Evolutionary conservation across 257 asterid genomes (phyloP).

Genomic region (Petunia secreta): DNA sequence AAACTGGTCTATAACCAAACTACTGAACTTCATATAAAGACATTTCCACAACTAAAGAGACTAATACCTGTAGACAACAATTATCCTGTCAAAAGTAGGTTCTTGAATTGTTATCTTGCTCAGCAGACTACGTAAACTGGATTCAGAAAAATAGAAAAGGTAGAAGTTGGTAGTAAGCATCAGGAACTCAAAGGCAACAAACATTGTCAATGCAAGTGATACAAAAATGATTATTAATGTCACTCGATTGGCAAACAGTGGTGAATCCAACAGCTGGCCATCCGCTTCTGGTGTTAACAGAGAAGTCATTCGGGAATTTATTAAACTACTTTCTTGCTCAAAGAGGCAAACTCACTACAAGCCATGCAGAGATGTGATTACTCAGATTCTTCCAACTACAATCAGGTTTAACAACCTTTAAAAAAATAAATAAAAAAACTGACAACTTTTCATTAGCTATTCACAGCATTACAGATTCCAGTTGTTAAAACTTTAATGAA

Average conservation of each 20-base stretch:
- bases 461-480: conserved; percentile 4
- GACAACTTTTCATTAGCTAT: not conserved
- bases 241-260: not conserved
- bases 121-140: conserved; percentile 73
- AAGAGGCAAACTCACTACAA: not conserved
- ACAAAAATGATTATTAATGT: not conserved
- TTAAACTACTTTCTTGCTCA: conserved; percentile 16
- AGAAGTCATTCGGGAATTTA: not conserved
- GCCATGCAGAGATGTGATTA: not conserved
- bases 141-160: conserved; percentile 22
- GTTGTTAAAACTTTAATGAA: not conserved
- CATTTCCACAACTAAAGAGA: conserved; percentile 12
- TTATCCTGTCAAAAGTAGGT: conserved; percentile 97
- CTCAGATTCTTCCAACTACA: not conserved
- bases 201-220: conserved; percentile 10
- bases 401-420: not conserved
- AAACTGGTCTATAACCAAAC: conserved; percentile 10
- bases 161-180: conserved; percentile 15
- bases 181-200: conserved; percentile 23
- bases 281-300: conserved; percentile 11
- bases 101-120: conserved; percentile 85
- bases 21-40: not conserved
- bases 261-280: conserved; percentile 16
- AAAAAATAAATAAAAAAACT: not conserved
- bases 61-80: conserved; percentile 90